Base-by-base conservation (phyloP, 306 rosid genomes). In the Bauhinia variegata region DNA sequence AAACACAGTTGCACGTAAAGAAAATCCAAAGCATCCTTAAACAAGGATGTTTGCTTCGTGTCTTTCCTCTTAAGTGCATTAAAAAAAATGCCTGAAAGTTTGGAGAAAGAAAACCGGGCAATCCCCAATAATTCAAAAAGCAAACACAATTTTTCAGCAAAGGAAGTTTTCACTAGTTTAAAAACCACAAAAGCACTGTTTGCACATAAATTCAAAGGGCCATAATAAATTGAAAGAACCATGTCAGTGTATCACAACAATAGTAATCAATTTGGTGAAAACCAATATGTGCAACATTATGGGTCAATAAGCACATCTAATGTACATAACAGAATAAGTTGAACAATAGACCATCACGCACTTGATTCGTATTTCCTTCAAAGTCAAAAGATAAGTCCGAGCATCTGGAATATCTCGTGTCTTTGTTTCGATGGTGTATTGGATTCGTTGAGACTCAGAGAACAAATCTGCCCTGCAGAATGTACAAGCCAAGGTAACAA, bases 391-490 rank as follows among this genome's bases (percentile, higher is more conserved):
- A 86, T 89, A 90, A 67, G 97, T 74, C 15, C 88, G 82, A n/a
- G 91, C 97, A 83, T 93, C 99, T 38, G 90, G 95, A 75, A 90
- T 85, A 68, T 86, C 90, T 14, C 71, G 56, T n/a, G 99, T 93
- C 52, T 60, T 78, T 0, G 57, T 23, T 54, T 90, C 70, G 55
- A 93, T 90, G 58, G 88, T 80, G 50, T 67, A 51, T 58, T 39
- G 50, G 69, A 90, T 85, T 5, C 86, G 84, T 71, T 90, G 85
- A 53, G 91, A 66, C 74, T 88, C 97, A 4, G 96, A 78, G 71
- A 79, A 79, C 78, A 90, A 57, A 28, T 46, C 79, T 36, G 96
- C 96, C 92, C 99, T 93, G 83, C 70, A 66, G 47, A 48, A 70
- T 37, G 72, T 58, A 51, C 48, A 62, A 71, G 41, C 58, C 36